A percentile compares a stretch with the other conserved stretches of the same genome.
phyloP scores from a whole-genome alignment of 768 basidiomycete species.

The Lactarius trivialis region DNA sequence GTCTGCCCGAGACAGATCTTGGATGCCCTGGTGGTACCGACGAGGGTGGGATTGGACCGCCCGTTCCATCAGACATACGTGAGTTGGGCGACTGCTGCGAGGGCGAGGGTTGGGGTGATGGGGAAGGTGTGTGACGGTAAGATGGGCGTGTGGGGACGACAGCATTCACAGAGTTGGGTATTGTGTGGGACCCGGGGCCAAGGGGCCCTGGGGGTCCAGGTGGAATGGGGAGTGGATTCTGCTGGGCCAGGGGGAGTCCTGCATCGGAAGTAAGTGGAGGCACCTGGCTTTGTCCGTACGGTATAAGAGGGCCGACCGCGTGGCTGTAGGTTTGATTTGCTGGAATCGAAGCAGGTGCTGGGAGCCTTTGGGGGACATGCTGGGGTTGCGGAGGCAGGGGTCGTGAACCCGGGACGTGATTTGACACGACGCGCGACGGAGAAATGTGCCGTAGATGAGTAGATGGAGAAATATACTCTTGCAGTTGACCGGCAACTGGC shows the following conservation, averaged over 20 bases:
- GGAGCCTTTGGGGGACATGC: constrained; percentile 5
- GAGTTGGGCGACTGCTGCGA: constrained; percentile 9
- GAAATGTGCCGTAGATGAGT: constrained; percentile 4
- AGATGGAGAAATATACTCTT: constrained; percentile 13
- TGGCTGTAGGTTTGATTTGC: constrained; percentile 14
- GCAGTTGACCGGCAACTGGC: background rate
- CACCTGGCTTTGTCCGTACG: constrained; percentile 4
- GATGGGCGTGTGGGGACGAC: constrained; percentile 5
- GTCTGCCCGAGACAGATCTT: constrained; percentile 34
- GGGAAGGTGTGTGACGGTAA: constrained; percentile 15
- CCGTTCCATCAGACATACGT: constrained; percentile 16
- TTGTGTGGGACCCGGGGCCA: constrained; percentile 17
- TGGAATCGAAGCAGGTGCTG: constrained; percentile 1
- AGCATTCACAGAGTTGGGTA: background rate
- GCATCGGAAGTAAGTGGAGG: background rate
- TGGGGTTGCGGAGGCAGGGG: constrained; percentile 23
- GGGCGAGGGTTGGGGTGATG: constrained; percentile 19
- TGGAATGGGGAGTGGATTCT: constrained; percentile 21
- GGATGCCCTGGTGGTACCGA: constrained; percentile 12
- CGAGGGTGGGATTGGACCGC: constrained; percentile 19
- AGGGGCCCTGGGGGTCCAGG: constrained; percentile 24
- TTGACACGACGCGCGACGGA: constrained; percentile 12
- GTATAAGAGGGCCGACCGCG: background rate
- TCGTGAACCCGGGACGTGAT: constrained; percentile 21
- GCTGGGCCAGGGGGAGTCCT: constrained; percentile 1